Evolutionary conservation across 169 alveolate species (phyloP).

Genomic region (Plasmodium gallinaceum): DNA sequence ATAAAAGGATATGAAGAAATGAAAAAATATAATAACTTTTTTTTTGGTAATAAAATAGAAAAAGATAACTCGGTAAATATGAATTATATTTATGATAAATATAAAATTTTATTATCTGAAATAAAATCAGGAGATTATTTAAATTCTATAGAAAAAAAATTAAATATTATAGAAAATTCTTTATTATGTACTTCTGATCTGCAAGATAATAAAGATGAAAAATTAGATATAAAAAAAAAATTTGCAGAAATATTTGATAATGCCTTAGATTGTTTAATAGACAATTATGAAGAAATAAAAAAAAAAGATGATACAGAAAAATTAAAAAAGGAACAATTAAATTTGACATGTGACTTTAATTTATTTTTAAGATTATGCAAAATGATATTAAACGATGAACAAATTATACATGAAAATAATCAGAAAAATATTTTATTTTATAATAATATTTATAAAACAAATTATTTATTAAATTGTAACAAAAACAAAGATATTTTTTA

Average conservation of each 20-base stretch:
- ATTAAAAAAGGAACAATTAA: constrained; percentile 38
- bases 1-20: background rate
- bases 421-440: constrained; percentile 37
- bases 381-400: constrained; percentile 42
- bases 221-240: constrained; percentile 21
- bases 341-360: constrained; percentile 55
- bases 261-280: constrained; percentile 33
- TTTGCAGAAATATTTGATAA: constrained; percentile 29
- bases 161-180: constrained; percentile 43
- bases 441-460: constrained; percentile 44
- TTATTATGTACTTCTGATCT: constrained; percentile 18
- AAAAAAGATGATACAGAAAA: constrained; percentile 11
- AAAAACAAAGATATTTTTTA: constrained; percentile 43
- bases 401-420: background rate
- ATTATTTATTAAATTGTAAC: constrained; percentile 21
- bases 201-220: constrained; percentile 19
- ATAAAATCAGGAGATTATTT: constrained; percentile 66
- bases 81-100: constrained; percentile 51
- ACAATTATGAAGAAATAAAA: constrained; percentile 40
- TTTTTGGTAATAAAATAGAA: constrained; percentile 2
- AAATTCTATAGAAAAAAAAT: constrained; percentile 26
- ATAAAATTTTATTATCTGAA: constrained; percentile 44
- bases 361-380: constrained; percentile 59
- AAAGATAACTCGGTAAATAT: constrained; percentile 10
- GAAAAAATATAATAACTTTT: constrained; percentile 10